These are phyloP conservation scores for Niebla homalea DNA, from an alignment of 495 filamentous ascomycete genomes.

Conservation along the genomic window DNA sequence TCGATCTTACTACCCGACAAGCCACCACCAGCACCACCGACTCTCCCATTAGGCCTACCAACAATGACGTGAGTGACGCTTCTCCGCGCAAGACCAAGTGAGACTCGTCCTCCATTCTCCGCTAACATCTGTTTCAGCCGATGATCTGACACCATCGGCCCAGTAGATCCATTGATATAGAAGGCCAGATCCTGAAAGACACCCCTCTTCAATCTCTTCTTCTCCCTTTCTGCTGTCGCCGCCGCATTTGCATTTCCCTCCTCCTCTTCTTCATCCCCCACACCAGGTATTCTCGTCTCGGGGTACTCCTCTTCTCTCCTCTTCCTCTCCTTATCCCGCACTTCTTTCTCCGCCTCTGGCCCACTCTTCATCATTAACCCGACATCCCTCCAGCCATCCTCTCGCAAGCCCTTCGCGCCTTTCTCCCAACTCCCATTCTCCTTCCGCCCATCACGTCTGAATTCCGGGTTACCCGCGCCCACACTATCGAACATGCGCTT, in stretches of 20 bases:
- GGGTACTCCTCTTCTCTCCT: background rate
- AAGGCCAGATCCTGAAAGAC: conserved; percentile 58
- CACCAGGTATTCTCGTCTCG: conserved; percentile 11
- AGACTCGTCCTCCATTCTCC: conserved; percentile 55
- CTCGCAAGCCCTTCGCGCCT: conserved; percentile 26
- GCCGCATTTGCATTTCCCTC: conserved; percentile 14
- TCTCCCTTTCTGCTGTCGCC: conserved; percentile 13
- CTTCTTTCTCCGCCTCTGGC: conserved; percentile 16
- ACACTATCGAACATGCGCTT: conserved; percentile 43
- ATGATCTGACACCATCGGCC: conserved; percentile 72
- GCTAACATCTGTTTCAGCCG: conserved; percentile 67
- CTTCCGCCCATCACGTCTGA: conserved; percentile 15
- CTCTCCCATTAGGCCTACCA: conserved; percentile 39
- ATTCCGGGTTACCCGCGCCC: conserved; percentile 23
- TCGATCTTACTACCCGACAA: conserved; percentile 71
- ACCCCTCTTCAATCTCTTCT: conserved; percentile 18
- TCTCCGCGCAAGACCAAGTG: conserved; percentile 53
- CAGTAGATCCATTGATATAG: conserved; percentile 82
- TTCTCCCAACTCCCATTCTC: conserved; percentile 32
- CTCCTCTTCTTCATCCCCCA: conserved; percentile 21
- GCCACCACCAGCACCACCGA: conserved; percentile 56
- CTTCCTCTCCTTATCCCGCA: conserved; percentile 12
- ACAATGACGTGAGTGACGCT: conserved; percentile 81
- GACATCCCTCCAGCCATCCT: conserved; percentile 28
- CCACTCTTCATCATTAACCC: conserved; percentile 26